Base-by-base conservation (phyloP, 1,139 yeast species). In the Pichia sp. region DNA sequence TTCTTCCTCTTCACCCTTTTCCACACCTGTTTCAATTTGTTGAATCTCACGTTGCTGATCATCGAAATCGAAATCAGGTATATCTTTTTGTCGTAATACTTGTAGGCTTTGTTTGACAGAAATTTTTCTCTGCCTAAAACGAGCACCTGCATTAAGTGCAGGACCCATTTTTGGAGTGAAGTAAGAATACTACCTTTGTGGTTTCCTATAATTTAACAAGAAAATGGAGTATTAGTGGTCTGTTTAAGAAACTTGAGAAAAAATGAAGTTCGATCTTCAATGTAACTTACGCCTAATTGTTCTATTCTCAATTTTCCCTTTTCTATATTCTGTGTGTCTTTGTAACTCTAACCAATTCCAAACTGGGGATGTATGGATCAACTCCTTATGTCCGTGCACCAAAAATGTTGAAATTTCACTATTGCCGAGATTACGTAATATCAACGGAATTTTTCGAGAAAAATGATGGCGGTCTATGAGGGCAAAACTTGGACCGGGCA, bases 21-120 rank as follows among this genome's bases (percentile, higher is more conserved):
- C 99, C 38, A 91, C 98, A 62, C 99, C 99, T 6, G 98, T 91
- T 55, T 91, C 99, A 37, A 91, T 77, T 45, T 86, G 86, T 55
- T 86, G 89, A 23, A 85, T 64, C 50, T 89, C 96, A 40, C 97
- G 76, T 57, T 84, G 95, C 53, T 73, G 77, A 46, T 77, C 82
- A 41, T 77, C 80, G 46, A 74, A 75, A 50, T 86, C 95, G 43
- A 82, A 62, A 49, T 84, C 82, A 1, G 95, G 93, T 43, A 88
- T 67, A 54, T 91, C 96, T 43, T 71, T 67, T 54, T 85, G 95
- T 58, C 74, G 74, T 59, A 81, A 74, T 15, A 91, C 81, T 48
- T 84, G 80, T 45, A 91, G 71, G n/a, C 85, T 79, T 62, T 88
- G 96, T 60, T 86, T 88, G 42, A 86, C 93, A 42, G 93, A 81